Base-by-base conservation (phyloP, 371 early-diverging fungal species). In the Zancudomyces culisetae region DNA sequence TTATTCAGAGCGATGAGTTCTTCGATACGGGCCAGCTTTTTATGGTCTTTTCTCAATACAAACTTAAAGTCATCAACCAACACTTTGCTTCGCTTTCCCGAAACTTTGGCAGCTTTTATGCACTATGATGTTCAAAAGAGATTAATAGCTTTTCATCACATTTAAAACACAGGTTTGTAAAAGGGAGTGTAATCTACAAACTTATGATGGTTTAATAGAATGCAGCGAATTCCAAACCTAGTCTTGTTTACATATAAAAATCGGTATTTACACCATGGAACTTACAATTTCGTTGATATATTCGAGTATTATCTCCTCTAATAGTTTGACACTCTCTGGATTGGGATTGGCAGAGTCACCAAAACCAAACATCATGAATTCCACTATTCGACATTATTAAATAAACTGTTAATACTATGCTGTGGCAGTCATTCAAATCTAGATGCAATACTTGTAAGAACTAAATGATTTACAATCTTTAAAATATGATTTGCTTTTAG, bases 301-400 rank as follows among this genome's bases (percentile, higher is more conserved):
- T 43, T 88, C 87, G 43, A 87, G 72, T 22, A 98, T 75, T 60
- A 96, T 75, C 53, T 94, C 93, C 51, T 98, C 97, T 70, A 98
- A 72, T 1, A 91, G 78, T 18, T 87, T 85, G 20, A 87, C 86
- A 20, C 94, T 84, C 61, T 98, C 99, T 0, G 80, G 67, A 2
- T 83, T 73, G n/a, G 99, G 93, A 55, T 85, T 78, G n/a, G 72
- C 70, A 15, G 81, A 84, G 69, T 98, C 99, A 21, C 99, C 99
- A 69, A 87, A 94, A 21, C 95, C 98, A 69, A 90, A 98, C 90
- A 98, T 90, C 62, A 98, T 71, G 49, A 77, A 65, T 54, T 83
- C 74, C 45, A 93, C 48, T 48, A 48, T n/a, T n/a, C n/a, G n/a
- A n/a, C n/a, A n/a, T n/a, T n/a, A n/a, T n/a, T n/a, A n/a, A n/a